Evolutionary conservation across 2,329 filamentous ascomycete species (phyloP).

Genomic region (Hawksworthiomyces lignivorus): DNA sequence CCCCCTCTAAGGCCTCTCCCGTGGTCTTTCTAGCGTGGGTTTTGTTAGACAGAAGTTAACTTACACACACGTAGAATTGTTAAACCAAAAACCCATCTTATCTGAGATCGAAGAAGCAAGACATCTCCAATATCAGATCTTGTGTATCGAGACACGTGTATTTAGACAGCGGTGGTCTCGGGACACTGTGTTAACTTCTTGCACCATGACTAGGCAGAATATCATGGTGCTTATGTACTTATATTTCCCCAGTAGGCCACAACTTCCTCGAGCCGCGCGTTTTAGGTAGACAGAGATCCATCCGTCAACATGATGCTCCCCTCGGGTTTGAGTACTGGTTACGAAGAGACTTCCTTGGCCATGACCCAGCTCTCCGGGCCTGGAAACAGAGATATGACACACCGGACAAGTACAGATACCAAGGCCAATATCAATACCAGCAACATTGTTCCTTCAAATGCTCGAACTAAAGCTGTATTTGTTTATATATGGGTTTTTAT

Average conservation of each 20-base stretch:
- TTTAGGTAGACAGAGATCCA: conserved; percentile 29
- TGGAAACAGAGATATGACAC: conserved; percentile 31
- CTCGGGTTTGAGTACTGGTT: conserved; percentile 44
- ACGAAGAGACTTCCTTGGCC: conserved; percentile 40
- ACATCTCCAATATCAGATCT: conserved; percentile 49
- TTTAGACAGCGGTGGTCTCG: conserved; percentile 36
- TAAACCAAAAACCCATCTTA: conserved; percentile 34
- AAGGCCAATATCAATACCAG: conserved; percentile 6
- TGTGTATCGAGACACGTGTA: conserved; percentile 49
- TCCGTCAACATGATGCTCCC: conserved; percentile 33
- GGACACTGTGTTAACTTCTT: too few relatives aligned
- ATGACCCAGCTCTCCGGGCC: conserved; percentile 39
- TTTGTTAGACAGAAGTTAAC: too few relatives aligned
- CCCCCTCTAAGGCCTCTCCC: too few relatives aligned
- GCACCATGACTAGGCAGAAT: too few relatives aligned
- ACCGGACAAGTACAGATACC: conserved; percentile 27
- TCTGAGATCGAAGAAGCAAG: conserved; percentile 52
- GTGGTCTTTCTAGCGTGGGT: conserved; percentile 11
- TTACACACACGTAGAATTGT: conserved; percentile 30
- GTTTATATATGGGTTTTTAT: conserved; percentile 51
- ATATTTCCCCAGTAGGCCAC: too few relatives aligned
- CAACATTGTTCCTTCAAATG: conserved; percentile 41
- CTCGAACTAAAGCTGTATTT: conserved; percentile 45
- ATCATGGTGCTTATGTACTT: too few relatives aligned
- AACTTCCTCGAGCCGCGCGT: conserved; percentile 34